phyloP scores from a whole-genome alignment of 2,329 filamentous ascomycete species.

The Nothophoma quercina region DNA sequence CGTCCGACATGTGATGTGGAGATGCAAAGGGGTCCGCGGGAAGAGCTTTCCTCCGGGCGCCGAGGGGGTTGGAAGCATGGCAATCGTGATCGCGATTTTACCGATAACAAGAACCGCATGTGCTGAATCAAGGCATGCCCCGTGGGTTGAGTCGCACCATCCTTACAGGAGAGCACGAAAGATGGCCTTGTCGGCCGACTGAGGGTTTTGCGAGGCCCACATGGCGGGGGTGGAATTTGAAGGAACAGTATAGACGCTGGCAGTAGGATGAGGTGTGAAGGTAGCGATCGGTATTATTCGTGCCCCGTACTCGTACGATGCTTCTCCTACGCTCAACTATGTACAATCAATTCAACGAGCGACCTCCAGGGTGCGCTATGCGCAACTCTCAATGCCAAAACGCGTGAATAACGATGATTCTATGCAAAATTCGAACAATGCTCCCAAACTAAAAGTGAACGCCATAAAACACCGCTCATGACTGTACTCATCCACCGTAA shows the following conservation, averaged over 20 bases:
- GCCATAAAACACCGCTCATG: conserved; percentile 11
- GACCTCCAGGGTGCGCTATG: conserved; percentile 23
- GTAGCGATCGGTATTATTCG: conserved; percentile 12
- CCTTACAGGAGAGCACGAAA: not conserved
- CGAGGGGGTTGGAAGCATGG: conserved; percentile 4
- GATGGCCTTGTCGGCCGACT: not conserved
- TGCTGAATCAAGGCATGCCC: not conserved
- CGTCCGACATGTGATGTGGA: not conserved
- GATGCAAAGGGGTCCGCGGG: not conserved
- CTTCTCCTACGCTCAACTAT: conserved; percentile 16
- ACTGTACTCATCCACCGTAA: conserved; percentile 18
- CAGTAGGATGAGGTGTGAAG: not conserved
- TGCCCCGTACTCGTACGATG: conserved; percentile 3
- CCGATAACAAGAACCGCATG: conserved; percentile 3
- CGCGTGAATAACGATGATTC: not conserved
- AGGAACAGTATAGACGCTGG: not conserved
- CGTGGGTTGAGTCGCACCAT: not conserved
- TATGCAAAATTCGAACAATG: conserved; percentile 11
- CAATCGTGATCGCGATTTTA: conserved; percentile 6
- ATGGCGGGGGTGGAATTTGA: not conserved
- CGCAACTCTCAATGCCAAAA: conserved; percentile 9
- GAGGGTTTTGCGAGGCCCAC: not conserved
- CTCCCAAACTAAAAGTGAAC: conserved; percentile 1
- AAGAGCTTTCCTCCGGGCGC: not conserved
- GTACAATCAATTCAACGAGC: conserved; percentile 18